phyloP scores from a whole-genome alignment of 805 yeast genomes.

The Dipodascopsis uninucleata region DNA sequence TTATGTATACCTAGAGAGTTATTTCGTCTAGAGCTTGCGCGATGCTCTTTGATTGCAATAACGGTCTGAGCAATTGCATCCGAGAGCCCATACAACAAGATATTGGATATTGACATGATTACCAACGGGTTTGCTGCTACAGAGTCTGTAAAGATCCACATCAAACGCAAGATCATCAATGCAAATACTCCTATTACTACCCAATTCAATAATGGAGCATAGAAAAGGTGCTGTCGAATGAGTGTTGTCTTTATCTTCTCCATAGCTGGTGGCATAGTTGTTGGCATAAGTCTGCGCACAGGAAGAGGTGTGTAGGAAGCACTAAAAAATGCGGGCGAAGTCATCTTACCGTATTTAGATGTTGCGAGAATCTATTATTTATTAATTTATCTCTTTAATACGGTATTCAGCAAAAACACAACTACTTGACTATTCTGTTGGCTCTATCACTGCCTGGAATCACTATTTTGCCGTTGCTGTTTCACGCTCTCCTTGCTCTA shows the following conservation, averaged over 20 bases:
- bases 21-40: constrained; percentile 22
- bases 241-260: constrained; percentile 13
- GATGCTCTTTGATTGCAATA: constrained; percentile 38
- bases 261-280: constrained; percentile 17
- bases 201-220: constrained; percentile 38
- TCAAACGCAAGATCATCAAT: constrained; percentile 35
- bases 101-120: constrained; percentile 78
- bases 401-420: no score
- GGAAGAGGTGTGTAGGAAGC: constrained; percentile 19
- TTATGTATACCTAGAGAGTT: constrained; percentile 11
- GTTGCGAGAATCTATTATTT: no score
- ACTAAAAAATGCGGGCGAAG: constrained; percentile 27
- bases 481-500: no score
- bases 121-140: constrained; percentile 63
- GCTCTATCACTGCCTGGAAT: no score
- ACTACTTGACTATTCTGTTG: no score
- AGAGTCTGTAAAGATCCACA: constrained; percentile 33
- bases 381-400: no score
- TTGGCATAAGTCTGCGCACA: constrained; percentile 4
- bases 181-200: constrained; percentile 34
- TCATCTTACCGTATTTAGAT: no score
- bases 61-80: constrained; percentile 85
- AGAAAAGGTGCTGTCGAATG: constrained; percentile 18
- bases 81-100: constrained; percentile 82
- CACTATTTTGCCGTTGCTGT: no score